Evolutionary conservation across 768 basidiomycete species (phyloP).

Genomic region (Rhizopogon roseolus): DNA sequence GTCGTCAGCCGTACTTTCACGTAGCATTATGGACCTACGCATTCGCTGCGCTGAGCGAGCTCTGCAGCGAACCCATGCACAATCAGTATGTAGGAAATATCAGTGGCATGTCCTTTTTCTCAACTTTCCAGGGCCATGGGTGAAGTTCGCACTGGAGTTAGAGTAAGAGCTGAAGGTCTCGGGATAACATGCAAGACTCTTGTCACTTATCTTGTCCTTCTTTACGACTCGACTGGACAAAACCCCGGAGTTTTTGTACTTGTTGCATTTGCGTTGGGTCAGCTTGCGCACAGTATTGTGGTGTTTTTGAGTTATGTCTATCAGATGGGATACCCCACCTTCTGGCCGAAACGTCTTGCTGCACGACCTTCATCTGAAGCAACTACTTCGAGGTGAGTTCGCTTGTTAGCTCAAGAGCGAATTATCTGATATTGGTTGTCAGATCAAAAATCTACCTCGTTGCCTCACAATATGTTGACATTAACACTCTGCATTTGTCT

Average conservation of each 20-base stretch:
- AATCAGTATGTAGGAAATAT: slow-evolving; percentile 43
- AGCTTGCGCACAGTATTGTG: slow-evolving; percentile 63
- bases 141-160: slow-evolving; percentile 58
- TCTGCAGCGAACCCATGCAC: slow-evolving; percentile 80
- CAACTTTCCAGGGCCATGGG: slow-evolving; percentile 55
- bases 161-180: slow-evolving; percentile 83
- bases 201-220: slow-evolving; percentile 62
- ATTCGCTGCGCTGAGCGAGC: slow-evolving; percentile 68
- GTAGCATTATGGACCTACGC: slow-evolving; percentile 67
- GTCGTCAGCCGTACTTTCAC: slow-evolving; percentile 59
- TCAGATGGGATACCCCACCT: slow-evolving; percentile 29
- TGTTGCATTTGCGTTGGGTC: slow-evolving; percentile 83
- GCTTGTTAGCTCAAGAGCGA: not conserved
- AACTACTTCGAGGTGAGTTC: slow-evolving; percentile 13
- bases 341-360: slow-evolving; percentile 28
- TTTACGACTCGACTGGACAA: slow-evolving; percentile 37
- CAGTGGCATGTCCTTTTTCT: slow-evolving; percentile 1
- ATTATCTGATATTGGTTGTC: not conserved
- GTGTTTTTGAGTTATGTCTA: slow-evolving; percentile 54
- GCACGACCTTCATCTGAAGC: slow-evolving; percentile 9
- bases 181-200: slow-evolving; percentile 75
- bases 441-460: not conserved
- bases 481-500: slow-evolving; percentile 54
- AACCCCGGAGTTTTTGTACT: slow-evolving; percentile 48
- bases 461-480: slow-evolving; percentile 35